phyloP scores from a whole-genome alignment of 2,329 filamentous ascomycete genomes.

The Aaosphaeria pasadenensis region DNA sequence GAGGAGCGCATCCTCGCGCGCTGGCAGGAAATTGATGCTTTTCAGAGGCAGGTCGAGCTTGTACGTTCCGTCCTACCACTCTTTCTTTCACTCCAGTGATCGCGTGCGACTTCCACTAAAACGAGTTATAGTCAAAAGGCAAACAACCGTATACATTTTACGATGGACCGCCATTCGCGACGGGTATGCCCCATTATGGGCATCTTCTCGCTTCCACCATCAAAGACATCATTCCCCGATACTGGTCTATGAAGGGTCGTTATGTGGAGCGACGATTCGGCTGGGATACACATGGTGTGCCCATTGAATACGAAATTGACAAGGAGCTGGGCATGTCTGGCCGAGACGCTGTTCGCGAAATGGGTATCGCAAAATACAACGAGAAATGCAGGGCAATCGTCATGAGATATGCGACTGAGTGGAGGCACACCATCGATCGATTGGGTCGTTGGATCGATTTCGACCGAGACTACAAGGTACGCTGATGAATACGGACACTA shows the following conservation, averaged over 20 bases:
- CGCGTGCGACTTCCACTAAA: slow-evolving; percentile 1
- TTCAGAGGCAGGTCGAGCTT: slow-evolving; percentile 82
- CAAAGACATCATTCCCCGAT: slow-evolving; percentile 94
- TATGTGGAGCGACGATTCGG: slow-evolving; percentile 91
- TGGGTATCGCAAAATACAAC: slow-evolving; percentile 89
- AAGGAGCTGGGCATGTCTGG: slow-evolving; percentile 90
- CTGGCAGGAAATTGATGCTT: slow-evolving; percentile 92
- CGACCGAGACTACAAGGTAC: slow-evolving; percentile 90
- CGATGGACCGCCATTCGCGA: slow-evolving; percentile 60
- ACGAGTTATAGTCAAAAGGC: slow-evolving; percentile 58
- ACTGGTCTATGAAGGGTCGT: slow-evolving; percentile 96
- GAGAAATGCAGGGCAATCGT: slow-evolving; percentile 88
- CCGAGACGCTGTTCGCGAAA: slow-evolving; percentile 78
- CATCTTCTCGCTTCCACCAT: slow-evolving; percentile 89
- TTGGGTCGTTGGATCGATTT: slow-evolving; percentile 97
- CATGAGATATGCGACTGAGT: slow-evolving; percentile 84
- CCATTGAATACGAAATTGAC: slow-evolving; percentile 96
- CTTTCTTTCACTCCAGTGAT: slow-evolving; percentile 1
- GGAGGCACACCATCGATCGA: slow-evolving; percentile 82
- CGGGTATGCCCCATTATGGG: slow-evolving; percentile 64
- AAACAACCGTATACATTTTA: slow-evolving; percentile 91
- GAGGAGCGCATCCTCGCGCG: slow-evolving; percentile 80
- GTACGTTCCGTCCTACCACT: slow-evolving; percentile 14
- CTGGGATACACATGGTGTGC: slow-evolving; percentile 93
- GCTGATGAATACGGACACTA: background rate